Base-by-base conservation (phyloP, 192 early-diverging fungal species). In the Phlyctochytrium planicorne region DNA sequence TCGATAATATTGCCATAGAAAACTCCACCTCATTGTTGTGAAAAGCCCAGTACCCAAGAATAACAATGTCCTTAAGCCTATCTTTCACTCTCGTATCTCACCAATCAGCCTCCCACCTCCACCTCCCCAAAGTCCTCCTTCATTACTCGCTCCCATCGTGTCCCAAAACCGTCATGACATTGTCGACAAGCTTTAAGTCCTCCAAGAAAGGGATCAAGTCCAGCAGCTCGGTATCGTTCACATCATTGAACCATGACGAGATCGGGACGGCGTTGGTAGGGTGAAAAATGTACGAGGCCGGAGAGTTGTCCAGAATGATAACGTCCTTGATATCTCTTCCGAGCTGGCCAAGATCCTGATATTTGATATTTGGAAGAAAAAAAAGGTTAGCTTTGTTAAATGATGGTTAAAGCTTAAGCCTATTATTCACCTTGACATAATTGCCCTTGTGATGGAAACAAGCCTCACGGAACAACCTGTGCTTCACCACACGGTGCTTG, bases 401-500 rank as follows among this genome's bases (percentile, higher is more conserved):
- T 62, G 27, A 10, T 20, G 24, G 24, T 17, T 3, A 3, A 34
- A 34, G 20, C 17, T 16, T 16, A 24, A 3, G 16, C 32, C 12
- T 20, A 34, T 62, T 10, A 14, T n/a, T n/a, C n/a, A n/a, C n/a
- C n/a, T 98, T 98, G 66, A 97, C 94, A 70, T 98, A 97, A 76
- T 93, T 95, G 52, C 97, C 97, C 60, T 91, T 93, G 83, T 96
- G 90, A 78, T 95, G 97, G n/a, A 92, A 88, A n/a, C n/a, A n/a
- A n/a, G n/a, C n/a, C 68, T 98, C 97, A 68, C 97, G 88, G 87
- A 96, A 98, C 37, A 98, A 78, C 56, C 97, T 84, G 75, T 97
- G 95, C 62, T 89, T 90, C 6, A 98, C 88, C 3, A 94, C 93
- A 56, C 80, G 75, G 63, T 85, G 82, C 59, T 82, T 81, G 82